These are phyloP conservation scores for Amaranthus hypochondriacus DNA, from an alignment of 148 eudicot species.

Conservation along the genomic window DNA sequence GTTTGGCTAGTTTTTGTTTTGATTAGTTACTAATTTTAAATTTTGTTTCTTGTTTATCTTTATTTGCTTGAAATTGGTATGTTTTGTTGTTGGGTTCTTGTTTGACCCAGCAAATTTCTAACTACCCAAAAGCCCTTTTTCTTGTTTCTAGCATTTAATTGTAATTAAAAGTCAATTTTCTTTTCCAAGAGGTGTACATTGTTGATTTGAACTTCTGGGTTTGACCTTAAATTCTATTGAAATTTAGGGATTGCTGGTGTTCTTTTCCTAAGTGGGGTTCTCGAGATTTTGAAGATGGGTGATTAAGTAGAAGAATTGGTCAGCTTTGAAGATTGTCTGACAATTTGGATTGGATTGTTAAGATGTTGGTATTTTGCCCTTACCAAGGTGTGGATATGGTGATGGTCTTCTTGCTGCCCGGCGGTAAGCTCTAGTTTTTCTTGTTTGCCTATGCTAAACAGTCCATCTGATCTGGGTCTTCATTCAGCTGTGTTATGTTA, in stretches of 20 bases:
- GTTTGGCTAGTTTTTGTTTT: not conserved
- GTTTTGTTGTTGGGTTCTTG: constrained; percentile 13
- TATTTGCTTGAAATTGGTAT: not conserved
- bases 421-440: constrained; percentile 2
- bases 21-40: not conserved
- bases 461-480: constrained; percentile 16
- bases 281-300: constrained; percentile 4
- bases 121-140: constrained; percentile 17
- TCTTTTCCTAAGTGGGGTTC: constrained; percentile 4
- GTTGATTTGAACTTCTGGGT: constrained; percentile 21
- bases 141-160: not conserved
- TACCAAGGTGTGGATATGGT: constrained; percentile 20
- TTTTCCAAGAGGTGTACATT: constrained; percentile 11
- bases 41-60: not conserved
- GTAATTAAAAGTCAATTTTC: not conserved
- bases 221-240: constrained; percentile 15
- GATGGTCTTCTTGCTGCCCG: not conserved
- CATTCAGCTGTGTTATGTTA: not conserved
- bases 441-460: constrained; percentile 10
- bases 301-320: constrained; percentile 6
- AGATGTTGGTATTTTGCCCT: constrained; percentile 8
- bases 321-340: constrained; percentile 11
- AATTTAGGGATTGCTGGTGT: constrained; percentile 10
- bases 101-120: constrained; percentile 28
- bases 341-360: constrained; percentile 4